These are phyloP conservation scores for Trichosporon asahii DNA, from an alignment of 1,284 basidiomycete genomes.

Conservation along the genomic window DNA sequence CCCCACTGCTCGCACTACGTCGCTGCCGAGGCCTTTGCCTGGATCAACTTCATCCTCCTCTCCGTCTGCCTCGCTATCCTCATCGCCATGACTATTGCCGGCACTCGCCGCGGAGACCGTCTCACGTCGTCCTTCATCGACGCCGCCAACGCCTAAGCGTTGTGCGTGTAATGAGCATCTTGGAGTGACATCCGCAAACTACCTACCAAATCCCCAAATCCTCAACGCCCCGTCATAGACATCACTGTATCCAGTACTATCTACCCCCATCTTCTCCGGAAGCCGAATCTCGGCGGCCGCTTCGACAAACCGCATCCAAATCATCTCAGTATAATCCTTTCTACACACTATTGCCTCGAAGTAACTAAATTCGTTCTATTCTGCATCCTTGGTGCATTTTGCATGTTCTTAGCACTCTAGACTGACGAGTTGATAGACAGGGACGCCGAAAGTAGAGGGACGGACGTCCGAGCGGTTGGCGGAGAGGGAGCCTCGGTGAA, in stretches of 20 bases:
- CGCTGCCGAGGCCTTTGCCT: constrained; percentile 50
- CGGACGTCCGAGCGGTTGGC: neutral
- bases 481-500: neutral
- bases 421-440: neutral
- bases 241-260: constrained; percentile 2
- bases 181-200: neutral
- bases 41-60: constrained; percentile 51
- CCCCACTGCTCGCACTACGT: constrained; percentile 41
- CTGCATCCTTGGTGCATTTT: neutral
- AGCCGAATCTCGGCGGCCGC: neutral
- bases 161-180: no score
- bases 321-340: neutral
- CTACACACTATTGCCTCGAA: neutral
- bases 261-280: neutral
- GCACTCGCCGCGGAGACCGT: constrained; percentile 44
- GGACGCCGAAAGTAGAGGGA: neutral
- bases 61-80: constrained; percentile 36
- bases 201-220: neutral
- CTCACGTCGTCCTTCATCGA: constrained; percentile 22
- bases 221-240: neutral
- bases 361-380: constrained; percentile 4
- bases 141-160: constrained; percentile 4
- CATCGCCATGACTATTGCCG: constrained; percentile 34
- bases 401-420: neutral
- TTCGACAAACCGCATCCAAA: neutral